Evolutionary conservation across 2,329 filamentous ascomycete species (phyloP).

Genomic region (Amylocarpus encephaloides): DNA sequence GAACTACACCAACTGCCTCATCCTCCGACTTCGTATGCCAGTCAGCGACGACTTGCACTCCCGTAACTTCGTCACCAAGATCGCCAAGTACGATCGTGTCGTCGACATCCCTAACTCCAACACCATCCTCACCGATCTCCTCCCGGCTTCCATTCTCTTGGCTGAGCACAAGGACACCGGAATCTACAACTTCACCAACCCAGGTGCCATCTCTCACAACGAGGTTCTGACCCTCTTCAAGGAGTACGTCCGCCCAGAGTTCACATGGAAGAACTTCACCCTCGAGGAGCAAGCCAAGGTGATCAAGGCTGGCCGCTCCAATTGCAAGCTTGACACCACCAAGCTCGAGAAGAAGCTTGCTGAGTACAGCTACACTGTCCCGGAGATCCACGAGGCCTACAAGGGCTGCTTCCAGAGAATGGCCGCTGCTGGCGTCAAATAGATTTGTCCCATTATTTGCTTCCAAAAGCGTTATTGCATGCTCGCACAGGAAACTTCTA

Average conservation of each 20-base stretch:
- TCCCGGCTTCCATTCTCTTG: slow-evolving; percentile 54
- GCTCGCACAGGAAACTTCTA: slow-evolving; percentile 1
- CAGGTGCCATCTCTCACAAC: slow-evolving; percentile 65
- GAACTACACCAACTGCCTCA: slow-evolving; percentile 53
- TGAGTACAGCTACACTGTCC: slow-evolving; percentile 52
- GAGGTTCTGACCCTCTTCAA: slow-evolving; percentile 58
- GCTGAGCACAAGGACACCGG: slow-evolving; percentile 56
- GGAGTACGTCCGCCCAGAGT: slow-evolving; percentile 53
- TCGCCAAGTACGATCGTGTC: slow-evolving; percentile 56
- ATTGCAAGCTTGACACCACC: slow-evolving; percentile 57
- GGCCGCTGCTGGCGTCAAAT: slow-evolving; percentile 49
- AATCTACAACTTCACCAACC: slow-evolving; percentile 66
- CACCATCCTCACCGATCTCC: slow-evolving; percentile 57
- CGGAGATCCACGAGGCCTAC: slow-evolving; percentile 58
- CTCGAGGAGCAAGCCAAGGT: slow-evolving; percentile 61
- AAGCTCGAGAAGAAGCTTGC: slow-evolving; percentile 55
- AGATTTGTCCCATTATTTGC: slow-evolving; percentile 20
- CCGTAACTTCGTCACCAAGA: slow-evolving; percentile 65
- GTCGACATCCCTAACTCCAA: slow-evolving; percentile 65
- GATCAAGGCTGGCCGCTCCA: slow-evolving; percentile 60
- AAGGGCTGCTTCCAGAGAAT: slow-evolving; percentile 56
- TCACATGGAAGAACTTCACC: slow-evolving; percentile 60
- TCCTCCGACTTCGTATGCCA: slow-evolving; percentile 63
- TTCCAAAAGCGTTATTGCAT: slow-evolving; percentile 11
- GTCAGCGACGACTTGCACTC: slow-evolving; percentile 61